Conservation (phyloP, 345 rosid genomes). For the Leavenworthia alabamica region DNA sequence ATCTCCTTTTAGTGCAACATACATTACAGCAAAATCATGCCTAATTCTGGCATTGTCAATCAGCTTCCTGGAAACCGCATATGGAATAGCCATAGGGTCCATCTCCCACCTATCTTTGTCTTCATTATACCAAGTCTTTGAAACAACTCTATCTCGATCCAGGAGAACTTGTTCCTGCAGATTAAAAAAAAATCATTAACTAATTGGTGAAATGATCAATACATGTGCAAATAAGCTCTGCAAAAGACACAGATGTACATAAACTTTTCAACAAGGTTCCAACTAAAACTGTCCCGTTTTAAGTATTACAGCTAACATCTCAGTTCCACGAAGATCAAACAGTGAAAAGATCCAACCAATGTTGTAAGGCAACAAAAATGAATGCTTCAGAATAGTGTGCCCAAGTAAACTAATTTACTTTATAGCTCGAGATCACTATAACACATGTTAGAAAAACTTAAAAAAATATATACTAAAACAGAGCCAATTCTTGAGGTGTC, state of each 20-base stretch:
- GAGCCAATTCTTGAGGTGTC: not conserved
- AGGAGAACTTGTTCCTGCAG: constrained; percentile 73
- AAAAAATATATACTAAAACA: constrained; percentile 12
- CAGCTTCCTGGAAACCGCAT: constrained; percentile 77
- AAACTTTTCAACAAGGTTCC: not conserved
- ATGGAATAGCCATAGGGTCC: constrained; percentile 78
- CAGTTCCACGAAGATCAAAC: not conserved
- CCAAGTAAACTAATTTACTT: not conserved
- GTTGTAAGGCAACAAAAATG: not conserved
- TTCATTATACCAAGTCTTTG: constrained; percentile 85
- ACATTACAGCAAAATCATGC: constrained; percentile 94
- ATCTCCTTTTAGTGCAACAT: constrained; percentile 72
- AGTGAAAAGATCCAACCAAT: not conserved
- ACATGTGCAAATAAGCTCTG: constrained; percentile 4
- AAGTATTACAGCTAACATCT: not conserved
- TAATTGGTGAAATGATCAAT: constrained; percentile 15
- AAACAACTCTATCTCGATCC: constrained; percentile 82
- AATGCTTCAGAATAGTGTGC: not conserved
- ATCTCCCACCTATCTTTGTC: constrained; percentile 82
- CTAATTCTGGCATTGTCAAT: constrained; percentile 73
- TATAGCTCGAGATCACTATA: not conserved
- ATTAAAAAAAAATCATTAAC: constrained; percentile 18
- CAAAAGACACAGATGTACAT: not conserved
- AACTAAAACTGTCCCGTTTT: not conserved
- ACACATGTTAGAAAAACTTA: not conserved